A percentile compares a stretch with the other conserved stretches of the same genome.
phyloP scores from a whole-genome alignment of 768 basidiomycete genomes.

The Termitomyces sp. region DNA sequence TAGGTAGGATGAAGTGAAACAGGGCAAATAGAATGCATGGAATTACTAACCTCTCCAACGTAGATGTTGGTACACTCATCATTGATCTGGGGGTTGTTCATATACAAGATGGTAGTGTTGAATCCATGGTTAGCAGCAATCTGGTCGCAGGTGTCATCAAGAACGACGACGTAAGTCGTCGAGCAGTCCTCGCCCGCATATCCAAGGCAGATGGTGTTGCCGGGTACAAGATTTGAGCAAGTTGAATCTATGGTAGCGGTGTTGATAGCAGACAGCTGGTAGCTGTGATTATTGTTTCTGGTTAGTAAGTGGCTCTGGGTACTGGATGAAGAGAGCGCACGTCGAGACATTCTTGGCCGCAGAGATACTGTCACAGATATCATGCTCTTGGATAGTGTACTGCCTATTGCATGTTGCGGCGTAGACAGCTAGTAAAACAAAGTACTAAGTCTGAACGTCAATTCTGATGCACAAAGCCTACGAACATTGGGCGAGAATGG shows the following conservation, averaged over 20 bases:
- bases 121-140: slow-evolving; percentile 36
- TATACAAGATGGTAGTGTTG: slow-evolving; percentile 47
- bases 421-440: slow-evolving; percentile 20
- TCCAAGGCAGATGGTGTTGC: slow-evolving; percentile 58
- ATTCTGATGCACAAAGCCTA: slow-evolving; percentile 1
- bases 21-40: too few species aligned
- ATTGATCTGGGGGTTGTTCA: slow-evolving; percentile 75
- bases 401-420: slow-evolving; percentile 50
- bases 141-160: slow-evolving; percentile 54
- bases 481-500: slow-evolving; percentile 42
- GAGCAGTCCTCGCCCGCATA: slow-evolving; percentile 54
- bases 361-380: slow-evolving; percentile 68
- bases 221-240: slow-evolving; percentile 58
- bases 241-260: slow-evolving; percentile 35
- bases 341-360: slow-evolving; percentile 55
- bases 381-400: slow-evolving; percentile 51
- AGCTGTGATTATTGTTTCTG: slow-evolving; percentile 34
- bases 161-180: slow-evolving; percentile 49
- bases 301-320: background rate
- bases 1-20: background rate
- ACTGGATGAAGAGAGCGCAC: slow-evolving; percentile 29
- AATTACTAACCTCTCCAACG: slow-evolving; percentile 59
- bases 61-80: slow-evolving; percentile 60
- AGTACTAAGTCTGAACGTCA: background rate
- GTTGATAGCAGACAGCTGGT: slow-evolving; percentile 70